Conservation (phyloP, 1,284 basidiomycete genomes). For the Gomphus bonarii region DNA sequence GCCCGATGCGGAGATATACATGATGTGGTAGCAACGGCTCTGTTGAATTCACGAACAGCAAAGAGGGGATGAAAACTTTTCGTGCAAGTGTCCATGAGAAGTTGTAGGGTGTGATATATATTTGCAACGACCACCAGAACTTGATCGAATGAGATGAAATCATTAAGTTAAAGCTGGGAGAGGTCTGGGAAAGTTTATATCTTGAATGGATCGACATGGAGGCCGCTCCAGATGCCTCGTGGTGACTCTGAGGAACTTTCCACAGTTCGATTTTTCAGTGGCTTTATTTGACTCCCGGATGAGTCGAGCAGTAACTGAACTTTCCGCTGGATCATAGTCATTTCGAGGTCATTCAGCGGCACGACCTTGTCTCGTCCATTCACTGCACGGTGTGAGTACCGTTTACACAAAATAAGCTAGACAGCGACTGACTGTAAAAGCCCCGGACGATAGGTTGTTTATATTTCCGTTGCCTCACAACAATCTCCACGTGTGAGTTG, state of each 20-base stretch:
- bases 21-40: slow-evolving; percentile 56
- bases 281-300: slow-evolving; percentile 73
- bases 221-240: slow-evolving; percentile 78
- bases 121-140: not conserved
- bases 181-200: slow-evolving; percentile 19
- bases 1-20: slow-evolving; percentile 66
- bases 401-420: slow-evolving; percentile 9
- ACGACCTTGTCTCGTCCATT: slow-evolving; percentile 78
- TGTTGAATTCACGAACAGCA: slow-evolving; percentile 30
- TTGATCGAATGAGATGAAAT: not conserved
- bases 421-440: slow-evolving; percentile 49
- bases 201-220: slow-evolving; percentile 53
- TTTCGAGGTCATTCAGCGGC: slow-evolving; percentile 58
- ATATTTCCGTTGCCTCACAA: slow-evolving; percentile 62
- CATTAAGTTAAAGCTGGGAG: not conserved
- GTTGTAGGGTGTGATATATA: not conserved
- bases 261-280: slow-evolving; percentile 59
- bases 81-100: not conserved
- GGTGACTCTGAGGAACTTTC: slow-evolving; percentile 71
- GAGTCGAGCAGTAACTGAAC: slow-evolving; percentile 75
- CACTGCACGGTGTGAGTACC: slow-evolving; percentile 29
- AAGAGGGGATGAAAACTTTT: not conserved
- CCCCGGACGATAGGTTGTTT: slow-evolving; percentile 68
- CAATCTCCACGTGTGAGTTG: slow-evolving; percentile 74
- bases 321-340: slow-evolving; percentile 62